Evolutionary conservation across 1,139 yeast species (phyloP).

Genomic region (Candida neerlandica): DNA sequence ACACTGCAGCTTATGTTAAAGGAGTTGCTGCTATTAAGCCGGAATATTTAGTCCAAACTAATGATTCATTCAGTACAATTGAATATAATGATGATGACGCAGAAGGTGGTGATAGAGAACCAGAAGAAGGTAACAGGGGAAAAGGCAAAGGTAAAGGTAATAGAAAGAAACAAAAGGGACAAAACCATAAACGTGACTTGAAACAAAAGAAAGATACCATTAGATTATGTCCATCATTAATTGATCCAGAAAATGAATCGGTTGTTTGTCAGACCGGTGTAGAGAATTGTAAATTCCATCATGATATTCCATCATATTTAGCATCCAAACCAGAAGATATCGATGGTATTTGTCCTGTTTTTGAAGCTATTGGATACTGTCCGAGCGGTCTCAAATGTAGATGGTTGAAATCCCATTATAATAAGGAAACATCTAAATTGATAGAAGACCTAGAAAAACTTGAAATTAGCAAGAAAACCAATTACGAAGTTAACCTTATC

Average conservation of each 20-base stretch:
- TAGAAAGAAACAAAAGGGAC: conserved; percentile 70
- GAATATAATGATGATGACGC: conserved; percentile 57
- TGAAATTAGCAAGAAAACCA: conserved; percentile 32
- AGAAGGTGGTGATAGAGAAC: conserved; percentile 40
- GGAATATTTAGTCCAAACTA: conserved; percentile 49
- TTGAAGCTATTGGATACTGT: conserved; percentile 78
- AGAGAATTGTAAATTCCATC: conserved; percentile 74
- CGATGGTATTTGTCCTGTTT: conserved; percentile 82
- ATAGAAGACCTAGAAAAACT: conserved; percentile 44
- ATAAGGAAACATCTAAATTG: conserved; percentile 49
- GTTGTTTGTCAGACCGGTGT: conserved; percentile 67
- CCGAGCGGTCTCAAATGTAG: conserved; percentile 92
- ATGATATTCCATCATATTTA: conserved; percentile 69
- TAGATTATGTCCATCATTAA: conserved; percentile 65
- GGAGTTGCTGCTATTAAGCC: conserved; percentile 72
- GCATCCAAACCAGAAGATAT: conserved; percentile 69
- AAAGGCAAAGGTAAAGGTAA: conserved; percentile 29
- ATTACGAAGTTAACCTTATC: conserved; percentile 70
- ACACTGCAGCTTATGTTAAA: conserved; percentile 24
- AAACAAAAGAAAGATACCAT: conserved; percentile 68
- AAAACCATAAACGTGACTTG: conserved; percentile 84
- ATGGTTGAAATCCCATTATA: conserved; percentile 79
- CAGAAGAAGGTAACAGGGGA: conserved; percentile 22
- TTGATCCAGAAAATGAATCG: conserved; percentile 49
- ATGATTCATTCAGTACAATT: conserved; percentile 21